Evolutionary conservation across 1,139 yeast species (phyloP), one percentile per base, ranked within the genome.

Genomic region (Sugiyamaella grinbergsii): DNA sequence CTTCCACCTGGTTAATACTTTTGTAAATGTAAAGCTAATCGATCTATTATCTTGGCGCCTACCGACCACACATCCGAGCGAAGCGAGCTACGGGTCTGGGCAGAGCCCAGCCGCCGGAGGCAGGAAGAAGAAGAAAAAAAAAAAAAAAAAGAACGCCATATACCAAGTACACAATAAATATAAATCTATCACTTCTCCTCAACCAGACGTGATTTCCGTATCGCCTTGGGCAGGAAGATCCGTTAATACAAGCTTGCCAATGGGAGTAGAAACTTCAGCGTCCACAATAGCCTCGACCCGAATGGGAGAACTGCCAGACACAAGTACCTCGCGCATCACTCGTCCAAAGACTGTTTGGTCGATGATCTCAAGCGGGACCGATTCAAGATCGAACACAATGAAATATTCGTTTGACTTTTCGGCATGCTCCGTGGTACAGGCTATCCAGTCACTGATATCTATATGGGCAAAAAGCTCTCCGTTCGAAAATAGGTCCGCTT

Each of bases 1-100:
- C 64, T 93, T 67, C 98, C 98, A 56, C 98, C 98, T 28, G 98
- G 98, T 79, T 93, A 77, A 53, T 33, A 28, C 10, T 22, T 4
- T 32, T 5, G 6, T 5, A 15, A 13, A 29, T 29, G 31, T n/a
- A n/a, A n/a, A n/a, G n/a, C n/a, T n/a, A n/a, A n/a, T n/a, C n/a
- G n/a, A n/a, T n/a, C n/a, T n/a, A n/a, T n/a, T n/a, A n/a, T n/a
- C n/a, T n/a, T n/a, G n/a, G n/a, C n/a, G n/a, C n/a, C n/a, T n/a
- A n/a, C n/a, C n/a, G n/a, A n/a, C n/a, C n/a, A n/a, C n/a, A n/a
- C n/a, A n/a, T n/a, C n/a, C 32, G 32, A 28, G 39, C 15, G 39
- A 16, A 19, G 26, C 41, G 29, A 24, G 41, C 29, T 22, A 23
- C 24, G 29, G 41, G 41, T 23, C 41, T 11, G 41, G n/a, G 31